These are phyloP conservation scores for Paraleonurus japonicus DNA, from an alignment of 257 asterid genomes.

Conservation along the genomic window DNA sequence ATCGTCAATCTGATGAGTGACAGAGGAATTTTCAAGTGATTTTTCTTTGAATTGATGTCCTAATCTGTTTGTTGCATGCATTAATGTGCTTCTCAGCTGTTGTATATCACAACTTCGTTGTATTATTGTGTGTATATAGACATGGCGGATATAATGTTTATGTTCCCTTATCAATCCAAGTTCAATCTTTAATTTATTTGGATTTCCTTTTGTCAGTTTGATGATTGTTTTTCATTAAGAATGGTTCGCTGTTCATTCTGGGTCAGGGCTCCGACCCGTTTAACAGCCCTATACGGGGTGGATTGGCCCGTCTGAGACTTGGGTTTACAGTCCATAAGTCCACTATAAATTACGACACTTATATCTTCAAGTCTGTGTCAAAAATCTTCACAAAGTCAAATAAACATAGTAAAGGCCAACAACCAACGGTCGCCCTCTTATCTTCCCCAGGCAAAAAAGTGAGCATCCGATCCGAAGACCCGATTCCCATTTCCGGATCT, in stretches of 20 bases:
- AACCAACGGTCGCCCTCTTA: neutral
- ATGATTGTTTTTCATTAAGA: neutral
- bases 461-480: neutral
- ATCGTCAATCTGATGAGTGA: constrained; percentile 66
- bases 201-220: neutral
- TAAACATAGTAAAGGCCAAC: neutral
- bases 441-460: neutral
- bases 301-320: neutral
- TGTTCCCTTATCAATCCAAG: neutral
- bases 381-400: neutral
- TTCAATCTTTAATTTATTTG: neutral
- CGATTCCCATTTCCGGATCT: neutral
- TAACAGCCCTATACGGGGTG: neutral
- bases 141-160: neutral
- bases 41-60: neutral
- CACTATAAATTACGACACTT: neutral
- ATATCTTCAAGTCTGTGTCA: neutral
- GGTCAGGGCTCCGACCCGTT: neutral
- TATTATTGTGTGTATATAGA: constrained; percentile 1
- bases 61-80: neutral
- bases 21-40: constrained; percentile 34
- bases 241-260: neutral
- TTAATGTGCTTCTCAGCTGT: constrained; percentile 1
- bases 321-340: neutral
- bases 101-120: constrained; percentile 27